Evolutionary conservation across 768 basidiomycete species (phyloP), one percentile per base, ranked within the genome.

Genomic region (Boletus insuetus): DNA sequence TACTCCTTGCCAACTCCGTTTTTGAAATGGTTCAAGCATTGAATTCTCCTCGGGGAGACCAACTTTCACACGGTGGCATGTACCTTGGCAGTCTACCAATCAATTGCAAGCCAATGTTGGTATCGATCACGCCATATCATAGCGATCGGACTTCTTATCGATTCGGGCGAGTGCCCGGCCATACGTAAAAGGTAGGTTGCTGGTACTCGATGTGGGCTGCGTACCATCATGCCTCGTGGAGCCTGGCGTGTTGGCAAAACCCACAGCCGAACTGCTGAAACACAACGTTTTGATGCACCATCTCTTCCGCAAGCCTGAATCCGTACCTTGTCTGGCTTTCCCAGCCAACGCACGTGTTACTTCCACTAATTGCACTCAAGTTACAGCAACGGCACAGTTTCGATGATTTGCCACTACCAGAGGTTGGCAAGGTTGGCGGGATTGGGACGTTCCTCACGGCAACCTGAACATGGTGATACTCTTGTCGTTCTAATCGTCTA

Each of bases 211-310:
- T 34, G 14, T 31, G 20, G 35, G 19, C 35, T 2, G 39, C 45
- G 24, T 49, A n/a, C 51, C 49, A 37, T 20, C 49, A 38, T 29
- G 57, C 63, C 62, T 64, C 63, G 53, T 64, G 62, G 43, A 42
- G 0, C 19, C 44, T 58, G 55, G 55, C 48, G 29, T n/a, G 45
- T 64, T 64, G 62, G 35, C 35, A 37, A 29, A 29, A 29, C 9
- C 29, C 29, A 9, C 29, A 29, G 35, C 35, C 35, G 13, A 17
- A 16, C 35, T 37, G 35, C 26, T 41, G 16, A 45, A 49, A 29
- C 26, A 13, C 57, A 59, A 54, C 57, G 61, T 60, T 53, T 59
- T 53, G 45, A 47, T 44, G 41, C 43, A 22, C 29, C 40, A 0
- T 32, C 13, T 17, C 46, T 39, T 43, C 35, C 40, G 37, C 31